Percentiles rank a stretch among this genome's conserved stretches.
Conservation (phyloP, 2,329 filamentous ascomycete species). For the Diaporthe humulicola region DNA sequence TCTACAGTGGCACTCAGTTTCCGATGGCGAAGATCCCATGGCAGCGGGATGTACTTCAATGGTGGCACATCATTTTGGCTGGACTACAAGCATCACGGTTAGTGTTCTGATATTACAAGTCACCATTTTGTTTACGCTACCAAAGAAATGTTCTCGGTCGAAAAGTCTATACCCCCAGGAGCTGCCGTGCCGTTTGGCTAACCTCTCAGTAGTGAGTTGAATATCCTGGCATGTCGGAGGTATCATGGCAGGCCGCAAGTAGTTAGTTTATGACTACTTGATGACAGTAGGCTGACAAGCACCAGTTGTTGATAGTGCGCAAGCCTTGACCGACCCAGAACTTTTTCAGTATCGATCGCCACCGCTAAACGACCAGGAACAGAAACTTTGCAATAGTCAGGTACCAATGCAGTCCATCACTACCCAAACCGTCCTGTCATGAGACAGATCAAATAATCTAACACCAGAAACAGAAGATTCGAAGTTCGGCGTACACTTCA, state of each 20-base stretch:
- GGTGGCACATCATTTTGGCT: constrained; percentile 33
- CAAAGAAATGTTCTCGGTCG: neutral
- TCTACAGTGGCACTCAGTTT: neutral
- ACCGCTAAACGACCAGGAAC: neutral
- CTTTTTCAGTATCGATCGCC: neutral
- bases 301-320: neutral
- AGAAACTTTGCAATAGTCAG: constrained; percentile 8
- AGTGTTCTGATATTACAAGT: neutral
- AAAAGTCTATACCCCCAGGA: rapidly evolving
- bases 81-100: constrained; percentile 14
- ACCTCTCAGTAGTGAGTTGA: neutral
- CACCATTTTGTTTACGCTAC: neutral
- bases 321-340: neutral
- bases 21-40: constrained; percentile 39
- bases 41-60: constrained; percentile 41
- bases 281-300: neutral
- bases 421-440: no score
- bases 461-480: neutral
- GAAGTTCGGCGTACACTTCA: neutral
- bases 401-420: neutral
- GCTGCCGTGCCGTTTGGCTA: neutral
- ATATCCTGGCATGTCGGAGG: neutral
- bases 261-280: no score
- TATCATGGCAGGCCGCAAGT: neutral
- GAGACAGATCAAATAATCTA: neutral